phyloP scores from a whole-genome alignment of 1,139 yeast genomes.

The Suzukiozyma palmioleophila region DNA sequence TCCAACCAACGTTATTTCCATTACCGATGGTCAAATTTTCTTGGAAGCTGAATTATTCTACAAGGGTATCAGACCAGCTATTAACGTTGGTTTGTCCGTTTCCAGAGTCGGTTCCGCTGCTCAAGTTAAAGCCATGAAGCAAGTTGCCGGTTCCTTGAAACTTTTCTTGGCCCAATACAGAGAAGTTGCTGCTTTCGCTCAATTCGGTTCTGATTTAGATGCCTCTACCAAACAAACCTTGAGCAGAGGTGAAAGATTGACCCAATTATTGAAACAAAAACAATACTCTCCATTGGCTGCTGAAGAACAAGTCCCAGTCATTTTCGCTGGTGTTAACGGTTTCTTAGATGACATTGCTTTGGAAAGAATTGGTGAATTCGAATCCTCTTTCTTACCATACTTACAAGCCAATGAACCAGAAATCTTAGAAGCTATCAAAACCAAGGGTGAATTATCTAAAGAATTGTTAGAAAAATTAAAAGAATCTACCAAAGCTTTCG shows the following conservation, averaged over 20 bases:
- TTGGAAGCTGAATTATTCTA: constrained; percentile 99
- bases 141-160: constrained; percentile 99
- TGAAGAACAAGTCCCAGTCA: constrained; percentile 98
- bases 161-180: constrained; percentile 99
- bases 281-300: constrained; percentile 97
- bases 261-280: constrained; percentile 97
- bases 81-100: constrained; percentile 99
- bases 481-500: constrained; percentile 87
- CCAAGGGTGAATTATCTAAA: constrained; percentile 86
- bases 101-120: constrained; percentile 99
- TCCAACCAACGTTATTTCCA: constrained; percentile 96
- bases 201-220: constrained; percentile 99
- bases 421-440: constrained; percentile 78
- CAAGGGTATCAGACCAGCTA: constrained; percentile 99
- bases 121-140: constrained; percentile 99
- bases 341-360: constrained; percentile 86
- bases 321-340: constrained; percentile 99
- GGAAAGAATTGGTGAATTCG: constrained; percentile 86
- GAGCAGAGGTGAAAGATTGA: constrained; percentile 99
- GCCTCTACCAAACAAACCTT: constrained; percentile 99
- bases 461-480: constrained; percentile 85
- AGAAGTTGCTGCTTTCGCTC: constrained; percentile 99
- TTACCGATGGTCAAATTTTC: constrained; percentile 97
- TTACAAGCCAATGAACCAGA: constrained; percentile 88
- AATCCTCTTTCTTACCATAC: constrained; percentile 85